These are phyloP conservation scores for Retiboletus flavoniger DNA, from an alignment of 1,284 basidiomycete species.

Conservation along the genomic window DNA sequence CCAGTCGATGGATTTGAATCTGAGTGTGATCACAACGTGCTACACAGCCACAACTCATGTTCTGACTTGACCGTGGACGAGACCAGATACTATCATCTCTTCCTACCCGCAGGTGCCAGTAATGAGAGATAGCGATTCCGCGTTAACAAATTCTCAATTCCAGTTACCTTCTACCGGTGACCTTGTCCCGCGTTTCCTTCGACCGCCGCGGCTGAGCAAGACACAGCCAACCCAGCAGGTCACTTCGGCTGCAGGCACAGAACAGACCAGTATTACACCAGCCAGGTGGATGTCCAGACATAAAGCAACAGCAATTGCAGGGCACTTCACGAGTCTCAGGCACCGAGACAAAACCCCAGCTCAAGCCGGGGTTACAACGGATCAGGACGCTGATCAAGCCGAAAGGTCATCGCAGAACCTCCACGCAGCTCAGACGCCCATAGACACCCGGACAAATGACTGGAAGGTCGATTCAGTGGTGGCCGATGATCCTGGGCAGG, in stretches of 20 bases:
- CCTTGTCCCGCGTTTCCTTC: slow-evolving; percentile 17
- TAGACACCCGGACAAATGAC: slow-evolving; percentile 5
- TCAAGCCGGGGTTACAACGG: slow-evolving; percentile 9
- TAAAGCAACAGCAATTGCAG: slow-evolving; percentile 37
- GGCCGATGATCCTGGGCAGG: slow-evolving; percentile 9
- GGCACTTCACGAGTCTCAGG: slow-evolving; percentile 36
- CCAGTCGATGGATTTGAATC: not conserved
- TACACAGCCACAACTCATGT: slow-evolving; percentile 23
- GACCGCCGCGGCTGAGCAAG: slow-evolving; percentile 24
- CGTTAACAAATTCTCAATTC: not conserved
- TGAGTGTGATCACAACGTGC: not conserved
- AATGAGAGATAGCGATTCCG: slow-evolving; percentile 12
- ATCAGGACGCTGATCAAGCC: slow-evolving; percentile 11
- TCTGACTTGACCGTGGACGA: not conserved
- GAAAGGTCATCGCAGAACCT: slow-evolving; percentile 10
- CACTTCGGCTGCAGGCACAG: slow-evolving; percentile 1
- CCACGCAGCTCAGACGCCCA: slow-evolving; percentile 6
- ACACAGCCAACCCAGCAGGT: slow-evolving; percentile 18
- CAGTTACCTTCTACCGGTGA: not conserved
- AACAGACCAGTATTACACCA: slow-evolving; percentile 3
- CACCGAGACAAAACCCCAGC: slow-evolving; percentile 12
- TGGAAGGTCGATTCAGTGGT: slow-evolving; percentile 12
- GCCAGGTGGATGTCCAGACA: slow-evolving; percentile 30
- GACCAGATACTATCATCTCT: not conserved
- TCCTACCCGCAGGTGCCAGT: not conserved